Base-by-base conservation (phyloP, 2,329 filamentous ascomycete species). In the Aspergillus pseudoglaucus region DNA sequence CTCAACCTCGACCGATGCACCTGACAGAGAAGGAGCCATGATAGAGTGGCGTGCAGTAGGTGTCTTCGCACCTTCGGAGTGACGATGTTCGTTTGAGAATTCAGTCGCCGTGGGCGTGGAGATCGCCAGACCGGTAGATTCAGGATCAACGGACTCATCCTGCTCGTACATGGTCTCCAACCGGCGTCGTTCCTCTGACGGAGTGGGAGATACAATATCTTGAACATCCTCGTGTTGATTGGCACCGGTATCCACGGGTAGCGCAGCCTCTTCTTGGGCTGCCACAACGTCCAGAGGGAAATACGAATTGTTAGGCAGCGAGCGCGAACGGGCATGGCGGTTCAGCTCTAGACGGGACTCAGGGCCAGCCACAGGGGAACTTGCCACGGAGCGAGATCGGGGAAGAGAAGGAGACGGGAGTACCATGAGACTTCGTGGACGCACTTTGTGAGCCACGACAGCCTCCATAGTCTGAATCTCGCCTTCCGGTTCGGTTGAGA, bases 401-500 rank as follows among this genome's bases (percentile, higher is more conserved):
- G 58, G 53, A 14, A 59, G 48, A 2, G 63, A 58, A 30, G 59
- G 58, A 7, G 65, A 61, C 2, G 65, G 62, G 47, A 71, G 67
- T 27, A 73, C 61, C 56, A 72, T 66, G 52, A 76, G 60, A 52
- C 70, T 73, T 17, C 66, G 63, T 18, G 68, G 68, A 32, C 70
- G 67, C 44, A 67, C 68, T 65, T 64, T 72, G 62, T 61, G 71
- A 48, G 58, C 71, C 46, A 63, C 63, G 15, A 61, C 56, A 15
- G 59, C 65, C 49, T 60, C 49, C 61, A 58, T 74, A 56, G 50
- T 72, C 47, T 65, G 60, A 10, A 62, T 54, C 38, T 64, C 84
- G 12, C 84, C 83, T 47, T 88, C 83, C 48, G 75, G 81, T 54
- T 82, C 77, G 10, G 65, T 66, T 1, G 78, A 80, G 4, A 89